Evolutionary conservation across 179 eudicot genomes (phyloP), one percentile per base, ranked within the genome.

Genomic region (Spinacia oleracea): DNA sequence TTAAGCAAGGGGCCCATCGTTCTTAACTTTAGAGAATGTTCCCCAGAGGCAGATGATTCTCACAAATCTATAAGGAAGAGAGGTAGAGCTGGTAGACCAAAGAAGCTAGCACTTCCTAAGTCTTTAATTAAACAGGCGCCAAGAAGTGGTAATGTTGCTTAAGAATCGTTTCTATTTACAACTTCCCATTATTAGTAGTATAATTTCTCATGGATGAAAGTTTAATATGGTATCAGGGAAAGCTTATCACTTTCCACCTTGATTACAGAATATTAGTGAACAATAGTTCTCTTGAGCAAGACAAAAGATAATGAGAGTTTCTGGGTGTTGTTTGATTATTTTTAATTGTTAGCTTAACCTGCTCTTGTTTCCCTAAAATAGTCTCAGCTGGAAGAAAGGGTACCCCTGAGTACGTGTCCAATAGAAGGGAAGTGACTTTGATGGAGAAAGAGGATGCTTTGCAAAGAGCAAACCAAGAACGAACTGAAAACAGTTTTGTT

Each of bases 381-480:
- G 51, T 53, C 75, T 51, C 85, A 69, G 77, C 72, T 38, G 50
- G n/a, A n/a, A 25, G 25, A 75, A 32, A 71, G 48, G 72, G 50
- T 50, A 15, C 27, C 16, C 35, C 18, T n/a, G 75, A 78, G 56
- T 69, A 70, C 12, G 6, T 23, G 32, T 81, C 84, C 5, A 69
- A 70, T 55, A 83, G 86, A 74, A 80, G 86, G 74, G 70, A 55
- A 14, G 82, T 81, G 64, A 70, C 84, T 38, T 75, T 21, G 62
- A 21, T 14, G 48, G 87, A 84, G 70, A 84, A 23, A 66, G 56
- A 75, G n/a, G 60, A 72, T 64, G 87, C 85, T 15, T n/a, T 84
- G 82, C 25, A 18, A 66, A 56, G 77, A 77, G 89, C 87, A 48
- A 79, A 6, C 29, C 32, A 78, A 65, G 78, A 75, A 58, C 21